phyloP scores from a whole-genome alignment of 140 eudicot genomes.

The Flaveria floridana region DNA sequence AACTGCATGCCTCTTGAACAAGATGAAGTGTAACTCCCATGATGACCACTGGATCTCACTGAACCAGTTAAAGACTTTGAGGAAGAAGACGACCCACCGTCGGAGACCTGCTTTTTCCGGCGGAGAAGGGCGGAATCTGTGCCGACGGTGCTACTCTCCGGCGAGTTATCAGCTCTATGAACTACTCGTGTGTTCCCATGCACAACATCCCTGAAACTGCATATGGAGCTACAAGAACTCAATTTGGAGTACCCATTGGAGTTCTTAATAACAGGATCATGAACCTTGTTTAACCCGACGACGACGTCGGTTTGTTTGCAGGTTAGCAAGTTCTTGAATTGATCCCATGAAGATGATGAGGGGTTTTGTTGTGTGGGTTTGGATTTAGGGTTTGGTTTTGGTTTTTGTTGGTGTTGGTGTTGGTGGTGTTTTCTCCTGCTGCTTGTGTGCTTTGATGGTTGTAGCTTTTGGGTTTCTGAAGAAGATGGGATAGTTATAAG shows the following conservation, averaged over 20 bases:
- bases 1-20: slow-evolving; percentile 69
- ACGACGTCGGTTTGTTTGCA: slow-evolving; percentile 68
- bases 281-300: slow-evolving; percentile 35
- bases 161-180: slow-evolving; percentile 79
- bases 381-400: slow-evolving; percentile 29
- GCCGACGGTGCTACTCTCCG: slow-evolving; percentile 65
- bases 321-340: slow-evolving; percentile 70
- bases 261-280: slow-evolving; percentile 51
- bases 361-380: slow-evolving; percentile 41
- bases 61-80: slow-evolving; percentile 40
- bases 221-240: slow-evolving; percentile 64
- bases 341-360: slow-evolving; percentile 73
- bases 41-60: slow-evolving; percentile 44
- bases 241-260: slow-evolving; percentile 39
- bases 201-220: slow-evolving; percentile 72
- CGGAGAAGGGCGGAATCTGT: slow-evolving; percentile 50
- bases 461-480: slow-evolving; percentile 38
- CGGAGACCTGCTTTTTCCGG: slow-evolving; percentile 37
- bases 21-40: slow-evolving; percentile 33
- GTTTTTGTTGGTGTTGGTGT: slow-evolving; percentile 39
- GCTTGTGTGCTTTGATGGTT: slow-evolving; percentile 36
- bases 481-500: slow-evolving; percentile 51
- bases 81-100: slow-evolving; percentile 29
- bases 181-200: slow-evolving; percentile 82
- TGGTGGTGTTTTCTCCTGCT: slow-evolving; percentile 23